Conservation (phyloP, 164 flowering plant species). For the Santalum album region DNA sequence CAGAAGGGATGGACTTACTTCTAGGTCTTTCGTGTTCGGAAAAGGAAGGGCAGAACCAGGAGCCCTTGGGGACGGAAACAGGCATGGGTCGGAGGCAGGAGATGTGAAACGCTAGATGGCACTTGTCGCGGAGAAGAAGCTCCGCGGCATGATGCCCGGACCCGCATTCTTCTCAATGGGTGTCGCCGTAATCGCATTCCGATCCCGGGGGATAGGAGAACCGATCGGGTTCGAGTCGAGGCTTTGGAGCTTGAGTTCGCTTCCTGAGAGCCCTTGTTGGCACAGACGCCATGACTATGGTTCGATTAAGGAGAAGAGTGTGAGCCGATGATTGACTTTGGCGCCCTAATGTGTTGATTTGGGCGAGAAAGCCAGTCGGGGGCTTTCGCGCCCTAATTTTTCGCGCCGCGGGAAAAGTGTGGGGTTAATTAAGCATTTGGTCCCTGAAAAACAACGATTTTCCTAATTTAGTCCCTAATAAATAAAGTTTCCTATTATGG, state of each 20-base stretch:
- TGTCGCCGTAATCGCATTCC: constrained; percentile 22
- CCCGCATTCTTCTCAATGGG: constrained; percentile 65
- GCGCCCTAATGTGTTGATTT: too few species aligned
- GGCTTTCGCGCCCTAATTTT: too few species aligned
- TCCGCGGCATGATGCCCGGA: constrained; percentile 50
- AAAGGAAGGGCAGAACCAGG: constrained; percentile 80
- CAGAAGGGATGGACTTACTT: constrained; percentile 23
- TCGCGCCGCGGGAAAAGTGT: too few species aligned
- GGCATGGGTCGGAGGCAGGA: constrained; percentile 77
- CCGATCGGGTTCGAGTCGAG: constrained; percentile 4
- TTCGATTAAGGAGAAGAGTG: too few species aligned
- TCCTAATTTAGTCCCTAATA: too few species aligned
- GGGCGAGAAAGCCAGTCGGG: too few species aligned
- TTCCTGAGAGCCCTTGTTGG: constrained; percentile 7
- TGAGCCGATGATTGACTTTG: too few species aligned
- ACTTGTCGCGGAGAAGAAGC: constrained; percentile 82
- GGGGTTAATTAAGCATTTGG: too few species aligned
- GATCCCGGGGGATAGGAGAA: constrained; percentile 5
- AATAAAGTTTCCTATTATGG: too few species aligned
- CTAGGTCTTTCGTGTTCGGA: constrained; percentile 27
- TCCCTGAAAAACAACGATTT: too few species aligned
- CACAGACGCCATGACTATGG: neutral
- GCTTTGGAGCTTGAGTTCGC: constrained; percentile 49
- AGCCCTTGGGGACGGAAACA: constrained; percentile 61
- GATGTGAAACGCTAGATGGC: constrained; percentile 70